Percentiles rank a stretch among this genome's conserved stretches.
These are phyloP conservation scores for Sarocladium oryzae DNA, from an alignment of 2,329 filamentous ascomycete genomes.

Conservation along the genomic window DNA sequence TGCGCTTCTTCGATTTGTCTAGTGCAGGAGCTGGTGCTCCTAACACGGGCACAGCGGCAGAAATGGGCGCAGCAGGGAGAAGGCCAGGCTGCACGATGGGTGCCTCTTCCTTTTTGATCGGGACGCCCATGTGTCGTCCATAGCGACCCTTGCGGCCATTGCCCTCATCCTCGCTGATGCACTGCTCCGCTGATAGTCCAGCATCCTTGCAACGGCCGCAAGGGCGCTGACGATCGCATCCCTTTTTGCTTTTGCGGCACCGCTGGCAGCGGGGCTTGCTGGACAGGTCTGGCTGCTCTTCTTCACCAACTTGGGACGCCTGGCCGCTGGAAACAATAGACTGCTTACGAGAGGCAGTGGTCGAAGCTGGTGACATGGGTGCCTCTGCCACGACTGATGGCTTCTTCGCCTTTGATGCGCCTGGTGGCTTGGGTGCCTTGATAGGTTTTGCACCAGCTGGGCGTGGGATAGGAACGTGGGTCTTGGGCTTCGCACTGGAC, in stretches of 20 bases:
- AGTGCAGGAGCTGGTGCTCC: slow-evolving; percentile 17
- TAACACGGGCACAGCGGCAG: slow-evolving; percentile 26
- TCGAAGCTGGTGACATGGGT: slow-evolving; percentile 58
- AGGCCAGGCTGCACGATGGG: slow-evolving; percentile 31
- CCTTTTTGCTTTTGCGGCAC: slow-evolving; percentile 99
- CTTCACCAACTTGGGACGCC: slow-evolving; percentile 58
- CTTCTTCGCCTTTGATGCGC: slow-evolving; percentile 46
- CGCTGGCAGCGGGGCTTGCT: slow-evolving; percentile 96
- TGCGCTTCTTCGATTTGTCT: slow-evolving; percentile 58
- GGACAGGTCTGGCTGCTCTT: slow-evolving; percentile 87
- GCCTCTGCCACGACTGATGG: slow-evolving; percentile 32
- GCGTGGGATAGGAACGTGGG: slow-evolving; percentile 9
- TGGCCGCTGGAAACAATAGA: slow-evolving; percentile 57
- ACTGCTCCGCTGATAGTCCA: slow-evolving; percentile 86
- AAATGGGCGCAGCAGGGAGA: slow-evolving; percentile 38
- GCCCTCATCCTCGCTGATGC: slow-evolving; percentile 94
- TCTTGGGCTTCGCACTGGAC: slow-evolving; percentile 23
- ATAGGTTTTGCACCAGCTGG: slow-evolving; percentile 28
- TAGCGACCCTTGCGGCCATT: slow-evolving; percentile 96
- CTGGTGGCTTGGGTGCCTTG: slow-evolving; percentile 35
- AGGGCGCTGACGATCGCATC: slow-evolving; percentile 91
- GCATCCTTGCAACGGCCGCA: slow-evolving; percentile 95
- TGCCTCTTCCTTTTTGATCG: slow-evolving; percentile 52
- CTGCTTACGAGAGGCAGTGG: slow-evolving; percentile 69
- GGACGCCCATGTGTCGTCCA: slow-evolving; percentile 63